phyloP scores from a whole-genome alignment of 805 yeast species.

The Phaffomyces opuntiae region DNA sequence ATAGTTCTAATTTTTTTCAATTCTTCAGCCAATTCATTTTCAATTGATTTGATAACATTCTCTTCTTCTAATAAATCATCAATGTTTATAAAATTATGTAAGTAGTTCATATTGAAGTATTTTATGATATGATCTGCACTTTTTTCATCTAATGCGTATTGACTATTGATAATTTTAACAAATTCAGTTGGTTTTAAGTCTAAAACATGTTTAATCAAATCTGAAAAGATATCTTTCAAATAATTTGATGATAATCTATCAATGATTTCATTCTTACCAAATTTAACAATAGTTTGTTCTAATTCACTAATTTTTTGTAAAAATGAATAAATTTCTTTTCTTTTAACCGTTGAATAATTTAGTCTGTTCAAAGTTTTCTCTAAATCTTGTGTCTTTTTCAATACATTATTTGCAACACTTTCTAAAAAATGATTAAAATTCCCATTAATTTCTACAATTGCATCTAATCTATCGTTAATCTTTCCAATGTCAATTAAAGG shows the following conservation, averaged over 20 bases:
- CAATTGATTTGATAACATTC: constrained; percentile 35
- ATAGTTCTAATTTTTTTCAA: constrained; percentile 37
- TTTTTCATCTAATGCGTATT: constrained; percentile 42
- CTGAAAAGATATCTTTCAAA: constrained; percentile 32
- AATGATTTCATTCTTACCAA: constrained; percentile 23
- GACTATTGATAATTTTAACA: constrained; percentile 43
- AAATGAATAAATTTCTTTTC: constrained; percentile 53
- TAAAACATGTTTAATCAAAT: constrained; percentile 29
- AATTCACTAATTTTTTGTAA: constrained; percentile 33
- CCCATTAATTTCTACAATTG: constrained; percentile 43
- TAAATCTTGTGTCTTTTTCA: constrained; percentile 45
- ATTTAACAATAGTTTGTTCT: constrained; percentile 24
- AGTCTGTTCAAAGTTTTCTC: constrained; percentile 50
- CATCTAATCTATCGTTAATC: constrained; percentile 57
- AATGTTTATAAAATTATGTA: constrained; percentile 19
- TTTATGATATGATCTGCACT: constrained; percentile 39
- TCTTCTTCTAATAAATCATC: constrained; percentile 25
- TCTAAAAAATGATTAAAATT: constrained; percentile 34
- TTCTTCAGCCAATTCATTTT: constrained; percentile 43
- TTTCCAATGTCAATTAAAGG: constrained; percentile 54
- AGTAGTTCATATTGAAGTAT: constrained; percentile 33
- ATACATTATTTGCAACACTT: constrained; percentile 23
- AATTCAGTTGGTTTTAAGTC: constrained; percentile 28
- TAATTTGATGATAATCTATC: constrained; percentile 23
- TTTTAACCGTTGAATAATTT: constrained; percentile 50